Percentiles rank a stretch among this genome's conserved stretches.
These are phyloP conservation scores for Penicillium sp. DNA, from an alignment of 2,329 filamentous ascomycete species.

Conservation along the genomic window DNA sequence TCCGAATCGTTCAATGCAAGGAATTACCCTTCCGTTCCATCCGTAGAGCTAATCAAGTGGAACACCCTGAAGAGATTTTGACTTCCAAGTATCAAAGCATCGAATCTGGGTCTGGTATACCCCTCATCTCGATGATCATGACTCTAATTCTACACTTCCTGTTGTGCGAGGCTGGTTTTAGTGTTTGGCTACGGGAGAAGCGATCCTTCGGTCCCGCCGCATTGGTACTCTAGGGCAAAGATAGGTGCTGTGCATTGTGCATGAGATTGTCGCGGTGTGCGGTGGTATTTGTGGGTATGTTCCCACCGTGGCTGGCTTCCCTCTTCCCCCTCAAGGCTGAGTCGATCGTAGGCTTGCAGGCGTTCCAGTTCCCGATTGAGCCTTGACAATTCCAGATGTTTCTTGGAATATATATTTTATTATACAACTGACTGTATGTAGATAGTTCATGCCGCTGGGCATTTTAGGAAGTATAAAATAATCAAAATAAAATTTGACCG, in stretches of 20 bases:
- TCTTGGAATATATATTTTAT: not conserved
- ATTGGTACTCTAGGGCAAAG: slow-evolving; percentile 4
- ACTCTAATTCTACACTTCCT: not conserved
- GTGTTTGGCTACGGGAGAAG: not conserved
- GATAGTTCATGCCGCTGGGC: not conserved
- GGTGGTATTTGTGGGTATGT: not conserved
- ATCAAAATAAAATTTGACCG: not conserved
- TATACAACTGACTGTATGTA: no score
- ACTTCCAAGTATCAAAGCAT: not conserved
- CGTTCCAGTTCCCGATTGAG: not conserved
- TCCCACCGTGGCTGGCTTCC: not conserved
- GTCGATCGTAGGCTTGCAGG: not conserved
- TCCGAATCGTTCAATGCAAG: not conserved
- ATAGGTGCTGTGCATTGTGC: not conserved
- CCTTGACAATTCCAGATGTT: not conserved
- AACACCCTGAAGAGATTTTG: not conserved
- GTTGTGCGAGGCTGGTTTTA: not conserved
- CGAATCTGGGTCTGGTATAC: not conserved
- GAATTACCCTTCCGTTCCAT: not conserved
- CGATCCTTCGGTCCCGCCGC: slow-evolving; percentile 4
- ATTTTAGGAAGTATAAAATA: not conserved
- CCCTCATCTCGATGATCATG: not conserved
- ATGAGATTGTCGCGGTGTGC: not conserved
- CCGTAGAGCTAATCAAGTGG: not conserved
- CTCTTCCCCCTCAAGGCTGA: not conserved